Base-by-base conservation (phyloP, 352 stramenopile species). In the Pythium dissotocum region DNA sequence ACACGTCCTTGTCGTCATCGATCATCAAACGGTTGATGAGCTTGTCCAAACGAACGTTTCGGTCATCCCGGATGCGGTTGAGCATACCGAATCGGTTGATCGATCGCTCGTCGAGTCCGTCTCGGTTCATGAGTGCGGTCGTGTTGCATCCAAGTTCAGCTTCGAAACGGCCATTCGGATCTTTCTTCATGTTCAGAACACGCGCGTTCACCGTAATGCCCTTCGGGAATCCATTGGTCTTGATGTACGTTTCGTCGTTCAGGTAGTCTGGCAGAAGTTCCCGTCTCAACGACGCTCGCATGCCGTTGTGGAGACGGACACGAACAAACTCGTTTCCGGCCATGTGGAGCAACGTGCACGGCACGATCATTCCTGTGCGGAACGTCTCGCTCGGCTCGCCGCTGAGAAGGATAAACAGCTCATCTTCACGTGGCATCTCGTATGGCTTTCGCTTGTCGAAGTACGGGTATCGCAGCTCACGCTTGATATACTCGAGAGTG, bases 401-500 rank as follows among this genome's bases (percentile, higher is more conserved):
- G 58, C 90, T 93, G 5, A 97, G 78, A 56, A 97, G 61, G 71
- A 95, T 90, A 61, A 97, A 97, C 0, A 97, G 69, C 21, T 97
- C 89, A 65, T 94, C 82, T 60, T 95, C 83, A 59, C 87, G 87
- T 16, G 89, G 87, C 9, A 90, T 83, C 60, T 94, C 80, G 51
- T 95, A 97, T 65, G 91, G 90, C 53, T 82, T 78, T 61, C 89
- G 81, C 65, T 93, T 93, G 70, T 97, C 89, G 59, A 95, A 95
- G 74, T 95, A 97, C 28, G 89, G 89, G 66, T 95, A 97, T 44
- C 89, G 89, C 42, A 97, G 67, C 70, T 97, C 89, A 30, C 87
- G 82, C 71, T 97, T 97, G 49, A 97, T 97, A 62, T 90, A 93
- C 65, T 95, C 87, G 13, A 97, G 77, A 13, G 89, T 97, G 14